Evolutionary conservation across 169 alveolate genomes (phyloP).

Genomic region (Eimeria tenella): DNA sequence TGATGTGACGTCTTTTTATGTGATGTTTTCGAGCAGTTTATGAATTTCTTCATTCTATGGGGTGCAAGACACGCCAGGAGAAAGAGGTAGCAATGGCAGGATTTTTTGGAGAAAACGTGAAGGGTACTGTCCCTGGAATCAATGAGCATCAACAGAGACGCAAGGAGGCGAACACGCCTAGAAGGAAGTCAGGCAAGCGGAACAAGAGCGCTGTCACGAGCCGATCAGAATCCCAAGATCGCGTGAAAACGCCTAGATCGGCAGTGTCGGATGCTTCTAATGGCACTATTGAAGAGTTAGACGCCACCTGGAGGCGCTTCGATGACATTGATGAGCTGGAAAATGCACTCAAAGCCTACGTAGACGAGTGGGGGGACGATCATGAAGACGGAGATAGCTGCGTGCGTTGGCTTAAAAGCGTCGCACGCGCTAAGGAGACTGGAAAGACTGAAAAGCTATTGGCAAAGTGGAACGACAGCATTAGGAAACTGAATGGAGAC

Average conservation of each 20-base stretch:
- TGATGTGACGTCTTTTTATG: neutral
- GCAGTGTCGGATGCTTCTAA: neutral
- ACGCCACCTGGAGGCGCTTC: conserved; percentile 52
- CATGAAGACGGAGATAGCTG: conserved; percentile 70
- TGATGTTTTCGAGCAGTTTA: conserved; percentile 56
- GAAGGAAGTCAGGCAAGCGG: conserved; percentile 16
- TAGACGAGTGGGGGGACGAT: conserved; percentile 71
- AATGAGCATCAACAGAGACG: conserved; percentile 70
- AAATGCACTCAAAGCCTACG: conserved; percentile 40
- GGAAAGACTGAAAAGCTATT: conserved; percentile 50
- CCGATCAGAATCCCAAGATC: conserved; percentile 45
- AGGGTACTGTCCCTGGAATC: conserved; percentile 63
- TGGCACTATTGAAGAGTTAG: conserved; percentile 26
- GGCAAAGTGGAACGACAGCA: conserved; percentile 59
- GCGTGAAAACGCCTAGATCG: neutral
- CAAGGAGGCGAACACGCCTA: conserved; percentile 52
- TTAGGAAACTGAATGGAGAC: neutral
- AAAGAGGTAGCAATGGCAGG: conserved; percentile 73
- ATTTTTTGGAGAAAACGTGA: conserved; percentile 71
- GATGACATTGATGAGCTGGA: conserved; percentile 59
- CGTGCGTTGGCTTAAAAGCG: conserved; percentile 34
- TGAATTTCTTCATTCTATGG: conserved; percentile 75
- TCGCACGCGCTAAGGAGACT: conserved; percentile 43
- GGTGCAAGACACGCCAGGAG: conserved; percentile 73
- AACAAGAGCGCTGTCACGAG: neutral